Evolutionary conservation across 495 filamentous ascomycete species (phyloP).

Genomic region (Xylaria sp.): DNA sequence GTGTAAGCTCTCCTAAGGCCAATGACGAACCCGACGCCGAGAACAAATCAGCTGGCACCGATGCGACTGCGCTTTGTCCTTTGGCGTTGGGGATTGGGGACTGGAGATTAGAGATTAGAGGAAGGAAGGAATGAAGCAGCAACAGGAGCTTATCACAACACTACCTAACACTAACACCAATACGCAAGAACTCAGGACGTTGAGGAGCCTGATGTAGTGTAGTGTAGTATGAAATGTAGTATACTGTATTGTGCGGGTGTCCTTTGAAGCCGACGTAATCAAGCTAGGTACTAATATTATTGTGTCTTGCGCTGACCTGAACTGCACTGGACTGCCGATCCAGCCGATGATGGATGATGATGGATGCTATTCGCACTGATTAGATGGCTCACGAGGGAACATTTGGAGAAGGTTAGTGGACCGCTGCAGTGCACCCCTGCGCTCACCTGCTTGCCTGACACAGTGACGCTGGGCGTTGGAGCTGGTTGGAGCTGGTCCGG

Average conservation of each 20-base stretch:
- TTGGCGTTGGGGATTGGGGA: neutral
- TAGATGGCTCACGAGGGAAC: conserved; percentile 17
- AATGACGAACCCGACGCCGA: conserved; percentile 15
- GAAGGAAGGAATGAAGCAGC: conserved; percentile 19
- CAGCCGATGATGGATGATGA: conserved; percentile 24
- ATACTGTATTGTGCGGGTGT: neutral
- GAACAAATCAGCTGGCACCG: conserved; percentile 17
- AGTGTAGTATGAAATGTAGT: too few relatives aligned
- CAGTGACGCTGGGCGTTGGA: neutral
- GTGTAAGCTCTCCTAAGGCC: neutral
- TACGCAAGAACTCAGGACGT: neutral
- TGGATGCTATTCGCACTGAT: conserved; percentile 24
- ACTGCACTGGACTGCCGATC: conserved; percentile 18
- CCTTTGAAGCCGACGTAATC: neutral
- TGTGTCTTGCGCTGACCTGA: neutral
- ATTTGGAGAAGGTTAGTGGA: conserved; percentile 21
- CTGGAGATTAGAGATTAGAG: neutral
- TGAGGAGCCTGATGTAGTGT: too few relatives aligned
- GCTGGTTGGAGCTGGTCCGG: neutral
- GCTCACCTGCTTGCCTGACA: neutral
- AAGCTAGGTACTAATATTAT: neutral
- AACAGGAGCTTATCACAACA: neutral
- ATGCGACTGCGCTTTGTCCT: conserved; percentile 8
- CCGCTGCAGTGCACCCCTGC: conserved; percentile 11
- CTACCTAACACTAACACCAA: too few relatives aligned